Evolutionary conservation across 1,139 yeast species (phyloP).

Genomic region (Spathaspora jeffriesii): DNA sequence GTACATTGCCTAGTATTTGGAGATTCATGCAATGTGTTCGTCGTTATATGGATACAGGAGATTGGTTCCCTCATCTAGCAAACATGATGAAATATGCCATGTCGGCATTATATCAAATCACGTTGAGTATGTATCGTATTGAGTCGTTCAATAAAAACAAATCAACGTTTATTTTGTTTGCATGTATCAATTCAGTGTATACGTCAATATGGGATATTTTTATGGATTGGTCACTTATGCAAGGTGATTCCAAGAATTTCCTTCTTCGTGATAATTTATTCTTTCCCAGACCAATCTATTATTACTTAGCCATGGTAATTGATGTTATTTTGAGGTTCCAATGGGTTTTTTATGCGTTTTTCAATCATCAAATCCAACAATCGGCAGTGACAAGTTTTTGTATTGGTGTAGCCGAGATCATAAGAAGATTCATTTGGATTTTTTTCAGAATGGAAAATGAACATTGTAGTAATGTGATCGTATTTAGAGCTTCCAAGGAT

Average conservation of each 20-base stretch:
- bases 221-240: conserved; percentile 95
- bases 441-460: conserved; percentile 95
- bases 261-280: conserved; percentile 73
- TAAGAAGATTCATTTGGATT: conserved; percentile 86
- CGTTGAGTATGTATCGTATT: conserved; percentile 82
- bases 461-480: conserved; percentile 84
- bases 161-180: conserved; percentile 70
- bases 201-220: conserved; percentile 84
- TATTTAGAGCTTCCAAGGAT: conserved; percentile 86
- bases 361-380: conserved; percentile 77
- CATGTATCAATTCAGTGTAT: conserved; percentile 68
- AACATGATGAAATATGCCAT: conserved; percentile 77
- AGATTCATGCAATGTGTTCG: conserved; percentile 88
- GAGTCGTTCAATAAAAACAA: conserved; percentile 44
- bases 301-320: conserved; percentile 71
- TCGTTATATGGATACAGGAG: conserved; percentile 92
- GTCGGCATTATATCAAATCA: conserved; percentile 66
- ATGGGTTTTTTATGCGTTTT: conserved; percentile 85
- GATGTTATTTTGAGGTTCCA: conserved; percentile 81
- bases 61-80: conserved; percentile 97
- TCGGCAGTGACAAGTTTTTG: conserved; percentile 88
- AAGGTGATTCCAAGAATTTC: conserved; percentile 56
- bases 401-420: conserved; percentile 77
- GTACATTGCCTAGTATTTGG: conserved; percentile 87
- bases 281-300: conserved; percentile 55